A percentile compares a stretch with the other conserved stretches of the same genome.
Evolutionary conservation across 192 early-diverging fungal species (phyloP).

Genomic region (Dissophora ornata): DNA sequence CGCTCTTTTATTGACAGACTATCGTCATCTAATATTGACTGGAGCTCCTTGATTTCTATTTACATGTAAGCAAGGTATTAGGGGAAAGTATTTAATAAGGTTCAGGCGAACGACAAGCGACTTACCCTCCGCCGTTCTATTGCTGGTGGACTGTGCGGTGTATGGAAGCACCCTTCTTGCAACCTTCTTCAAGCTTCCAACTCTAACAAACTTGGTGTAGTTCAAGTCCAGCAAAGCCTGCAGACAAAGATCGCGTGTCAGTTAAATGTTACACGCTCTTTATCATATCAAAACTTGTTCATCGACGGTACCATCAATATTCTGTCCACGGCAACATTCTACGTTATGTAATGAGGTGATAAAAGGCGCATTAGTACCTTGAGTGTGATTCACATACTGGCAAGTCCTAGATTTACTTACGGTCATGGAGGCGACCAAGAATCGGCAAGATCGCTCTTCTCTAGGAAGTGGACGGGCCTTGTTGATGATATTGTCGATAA

Average conservation of each 20-base stretch:
- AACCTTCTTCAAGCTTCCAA: constrained; percentile 79
- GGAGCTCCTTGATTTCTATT: constrained; percentile 82
- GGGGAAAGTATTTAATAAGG: neutral
- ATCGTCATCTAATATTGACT: constrained; percentile 74
- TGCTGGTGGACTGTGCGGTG: constrained; percentile 55
- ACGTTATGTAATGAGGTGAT: neutral
- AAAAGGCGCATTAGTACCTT: too few species aligned
- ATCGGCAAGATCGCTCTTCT: constrained; percentile 55
- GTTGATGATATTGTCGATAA: constrained; percentile 64
- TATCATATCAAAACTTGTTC: neutral
- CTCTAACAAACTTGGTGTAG: constrained; percentile 74
- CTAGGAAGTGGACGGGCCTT: constrained; percentile 35
- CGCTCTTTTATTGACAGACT: constrained; percentile 56
- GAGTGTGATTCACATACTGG: too few species aligned
- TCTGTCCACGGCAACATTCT: constrained; percentile 83
- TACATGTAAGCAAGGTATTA: neutral
- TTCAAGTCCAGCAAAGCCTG: constrained; percentile 69
- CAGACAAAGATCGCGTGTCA: too few species aligned
- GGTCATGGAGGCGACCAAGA: constrained; percentile 77
- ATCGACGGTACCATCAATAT: constrained; percentile 61
- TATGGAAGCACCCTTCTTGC: constrained; percentile 73
- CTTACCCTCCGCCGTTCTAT: constrained; percentile 52
- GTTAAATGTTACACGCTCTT: neutral
- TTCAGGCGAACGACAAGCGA: too few species aligned
- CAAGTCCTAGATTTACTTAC: too few species aligned